These are phyloP conservation scores for Penicillium angulare DNA, from an alignment of 495 filamentous ascomycete genomes.

Conservation along the genomic window DNA sequence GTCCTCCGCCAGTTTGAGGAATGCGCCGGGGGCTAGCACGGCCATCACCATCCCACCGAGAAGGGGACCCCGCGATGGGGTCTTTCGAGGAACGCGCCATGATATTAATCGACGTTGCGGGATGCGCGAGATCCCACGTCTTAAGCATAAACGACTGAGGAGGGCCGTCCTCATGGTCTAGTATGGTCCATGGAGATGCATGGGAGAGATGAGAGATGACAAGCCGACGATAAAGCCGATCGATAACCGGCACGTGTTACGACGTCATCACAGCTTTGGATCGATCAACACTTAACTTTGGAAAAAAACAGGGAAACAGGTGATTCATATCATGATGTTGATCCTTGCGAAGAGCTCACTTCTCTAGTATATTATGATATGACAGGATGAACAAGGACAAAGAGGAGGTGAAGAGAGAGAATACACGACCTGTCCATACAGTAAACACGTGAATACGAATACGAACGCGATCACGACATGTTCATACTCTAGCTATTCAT, in stretches of 20 bases:
- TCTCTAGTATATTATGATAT: no score
- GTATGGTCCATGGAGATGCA: slow-evolving; percentile 20
- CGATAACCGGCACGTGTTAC: slow-evolving; percentile 24
- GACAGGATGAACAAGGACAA: no score
- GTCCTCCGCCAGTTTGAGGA: slow-evolving; percentile 71
- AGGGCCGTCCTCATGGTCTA: slow-evolving; percentile 55
- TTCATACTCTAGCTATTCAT: no score
- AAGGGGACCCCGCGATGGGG: slow-evolving; percentile 25
- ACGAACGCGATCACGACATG: no score
- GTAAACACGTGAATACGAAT: no score
- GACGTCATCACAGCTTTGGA: no score
- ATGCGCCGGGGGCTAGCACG: slow-evolving; percentile 62
- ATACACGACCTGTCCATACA: no score
- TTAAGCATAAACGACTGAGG: slow-evolving; percentile 55
- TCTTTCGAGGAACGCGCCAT: slow-evolving; percentile 28
- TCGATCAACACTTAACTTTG: no score
- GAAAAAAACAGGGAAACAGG: no score
- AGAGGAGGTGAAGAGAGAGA: no score
- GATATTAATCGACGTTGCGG: slow-evolving; percentile 17
- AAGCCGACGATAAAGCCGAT: slow-evolving; percentile 10
- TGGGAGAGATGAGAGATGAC: slow-evolving; percentile 2
- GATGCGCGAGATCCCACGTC: slow-evolving; percentile 25
- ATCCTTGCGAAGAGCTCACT: no score
- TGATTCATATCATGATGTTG: no score
- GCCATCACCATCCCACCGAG: slow-evolving; percentile 46